Conservation (phyloP, 257 asterid species). For the Ophiorrhiza pumila region DNA sequence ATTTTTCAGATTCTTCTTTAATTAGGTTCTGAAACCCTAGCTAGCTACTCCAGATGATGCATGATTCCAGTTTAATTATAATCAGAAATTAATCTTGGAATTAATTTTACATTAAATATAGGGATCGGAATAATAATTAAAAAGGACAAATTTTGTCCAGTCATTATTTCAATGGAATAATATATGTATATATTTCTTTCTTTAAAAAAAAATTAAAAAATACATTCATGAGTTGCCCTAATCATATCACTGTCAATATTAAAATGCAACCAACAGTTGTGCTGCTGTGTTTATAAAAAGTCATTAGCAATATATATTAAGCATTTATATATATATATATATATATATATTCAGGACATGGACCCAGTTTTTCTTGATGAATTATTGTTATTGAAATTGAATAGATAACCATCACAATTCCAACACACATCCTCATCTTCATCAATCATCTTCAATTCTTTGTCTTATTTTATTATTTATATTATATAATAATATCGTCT, state of each 20-base stretch:
- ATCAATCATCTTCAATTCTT: slow-evolving; percentile 21
- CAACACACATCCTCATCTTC: slow-evolving; percentile 38
- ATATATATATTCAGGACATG: no score
- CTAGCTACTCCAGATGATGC: no score
- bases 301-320: no score
- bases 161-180: slow-evolving; percentile 3
- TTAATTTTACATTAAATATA: neutral
- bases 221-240: slow-evolving; percentile 20
- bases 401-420: slow-evolving; percentile 33
- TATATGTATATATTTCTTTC: neutral
- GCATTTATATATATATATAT: no score
- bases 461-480: slow-evolving; percentile 14
- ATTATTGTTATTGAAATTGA: slow-evolving; percentile 11
- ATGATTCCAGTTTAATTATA: no score
- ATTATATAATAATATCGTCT: slow-evolving; percentile 10
- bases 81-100: neutral
- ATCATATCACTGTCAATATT: slow-evolving; percentile 31
- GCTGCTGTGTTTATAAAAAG: slow-evolving; percentile 4
- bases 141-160: slow-evolving; percentile 34
- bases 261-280: neutral
- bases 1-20: no score
- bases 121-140: no score
- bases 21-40: no score
- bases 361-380: slow-evolving; percentile 33
- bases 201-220: neutral